phyloP scores from a whole-genome alignment of 2,329 filamentous ascomycete species.

The Amesomyces nigricolor region DNA sequence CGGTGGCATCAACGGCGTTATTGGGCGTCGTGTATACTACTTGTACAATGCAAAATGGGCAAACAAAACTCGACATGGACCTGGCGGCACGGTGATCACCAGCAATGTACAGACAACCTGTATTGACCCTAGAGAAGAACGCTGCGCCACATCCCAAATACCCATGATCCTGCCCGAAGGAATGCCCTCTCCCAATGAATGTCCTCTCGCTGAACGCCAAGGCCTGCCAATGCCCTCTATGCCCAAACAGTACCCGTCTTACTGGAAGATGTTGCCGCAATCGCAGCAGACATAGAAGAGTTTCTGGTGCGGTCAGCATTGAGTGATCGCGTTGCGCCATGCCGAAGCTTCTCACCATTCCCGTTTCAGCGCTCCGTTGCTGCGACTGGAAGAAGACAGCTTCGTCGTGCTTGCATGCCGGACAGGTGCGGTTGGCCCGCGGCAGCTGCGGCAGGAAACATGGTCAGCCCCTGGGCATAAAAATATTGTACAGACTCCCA shows the following conservation, averaged over 20 bases:
- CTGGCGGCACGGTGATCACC: neutral
- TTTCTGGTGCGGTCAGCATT: constrained; percentile 54
- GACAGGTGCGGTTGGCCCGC: constrained; percentile 79
- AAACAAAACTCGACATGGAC: neutral
- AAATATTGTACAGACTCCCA: neutral
- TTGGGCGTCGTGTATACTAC: constrained; percentile 21
- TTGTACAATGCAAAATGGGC: constrained; percentile 18
- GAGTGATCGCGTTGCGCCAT: neutral
- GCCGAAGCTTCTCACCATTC: constrained; percentile 68
- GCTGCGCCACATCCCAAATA: constrained; percentile 1
- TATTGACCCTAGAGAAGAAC: constrained; percentile 7
- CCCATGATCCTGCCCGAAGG: constrained; percentile 1
- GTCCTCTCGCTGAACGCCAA: constrained; percentile 18
- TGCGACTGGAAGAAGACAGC: constrained; percentile 99
- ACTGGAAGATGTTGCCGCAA: constrained; percentile 82
- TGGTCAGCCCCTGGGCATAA: constrained; percentile 35
- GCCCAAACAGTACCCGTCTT: constrained; percentile 22
- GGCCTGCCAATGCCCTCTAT: constrained; percentile 18
- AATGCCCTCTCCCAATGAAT: neutral
- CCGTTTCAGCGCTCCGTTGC: constrained; percentile 91
- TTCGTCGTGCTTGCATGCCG: constrained; percentile 77
- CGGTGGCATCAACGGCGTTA: constrained; percentile 10
- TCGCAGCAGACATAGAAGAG: constrained; percentile 90
- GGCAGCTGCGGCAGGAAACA: constrained; percentile 63
- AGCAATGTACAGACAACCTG: neutral